Evolutionary conservation across 352 stramenopile genomes (phyloP), one percentile per base, ranked within the genome.

Genomic region (Phytophthora rubi): DNA sequence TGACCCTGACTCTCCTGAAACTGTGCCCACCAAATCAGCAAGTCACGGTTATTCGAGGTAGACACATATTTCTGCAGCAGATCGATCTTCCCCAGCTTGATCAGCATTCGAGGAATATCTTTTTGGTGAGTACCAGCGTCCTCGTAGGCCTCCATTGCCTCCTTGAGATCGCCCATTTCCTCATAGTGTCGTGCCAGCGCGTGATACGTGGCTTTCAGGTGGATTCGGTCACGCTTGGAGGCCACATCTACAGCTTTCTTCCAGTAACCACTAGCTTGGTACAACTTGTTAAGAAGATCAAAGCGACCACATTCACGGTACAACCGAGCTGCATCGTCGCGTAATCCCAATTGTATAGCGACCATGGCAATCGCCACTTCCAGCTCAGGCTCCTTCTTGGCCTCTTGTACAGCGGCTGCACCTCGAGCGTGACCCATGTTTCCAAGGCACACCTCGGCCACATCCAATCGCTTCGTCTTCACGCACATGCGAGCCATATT

Each of bases 401-500:
- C 85, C 30, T 91, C 79, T 44, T 94, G 82, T 12, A 99, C 84
- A n/a, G 95, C 95, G 12, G 86, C 86, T 3, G 93, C 89, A 6
- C 96, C 96, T 18, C 96, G 82, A 6, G 88, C 89, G 58, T 98
- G 91, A 6, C 93, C 93, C 95, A 98, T 99, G 68, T 98, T 98
- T 2, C 89, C 89, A 3, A 99, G 79, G 69, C 96, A 99, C 9
- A 98, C 86, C 72, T 99, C 88, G 2, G 94, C 93, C 4, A 99
- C 92, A 68, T 99, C 96, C 16, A 98, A 79, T 0, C 95, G 87
- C 73, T 97, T 98, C 30, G 93, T 98, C 73, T 98, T 98, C 58
- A 99, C 93, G 72, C 96, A 99, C 88, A 98, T 99, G 53, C 97
- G 89, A 16, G 94, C 95, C 91, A 99, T 98, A 72, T 98, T 99